Percentiles rank a stretch among this genome's conserved stretches.
Evolutionary conservation across 345 rosid genomes (phyloP).

Genomic region (Toxicodendron radicans): DNA sequence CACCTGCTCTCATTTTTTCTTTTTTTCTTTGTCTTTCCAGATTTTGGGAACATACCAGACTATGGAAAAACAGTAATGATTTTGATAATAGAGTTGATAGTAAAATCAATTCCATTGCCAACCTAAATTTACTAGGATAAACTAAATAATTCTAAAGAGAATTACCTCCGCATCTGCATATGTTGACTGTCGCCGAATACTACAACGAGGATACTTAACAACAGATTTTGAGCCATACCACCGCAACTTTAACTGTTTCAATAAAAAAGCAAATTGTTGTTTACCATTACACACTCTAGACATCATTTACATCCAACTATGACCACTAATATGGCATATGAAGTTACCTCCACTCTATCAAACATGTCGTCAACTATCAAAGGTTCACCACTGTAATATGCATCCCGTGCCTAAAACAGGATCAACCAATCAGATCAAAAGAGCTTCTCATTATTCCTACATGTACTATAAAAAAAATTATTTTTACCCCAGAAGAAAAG

Average conservation of each 20-base stretch:
- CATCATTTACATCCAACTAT: not conserved
- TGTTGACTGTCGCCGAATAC: constrained; percentile 74
- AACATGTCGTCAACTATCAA: constrained; percentile 93
- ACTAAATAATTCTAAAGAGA: constrained; percentile 5
- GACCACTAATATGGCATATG: not conserved
- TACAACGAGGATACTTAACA: constrained; percentile 94
- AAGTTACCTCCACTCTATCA: constrained; percentile 89
- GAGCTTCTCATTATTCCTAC: not conserved
- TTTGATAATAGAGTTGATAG: not conserved
- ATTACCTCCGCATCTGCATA: constrained; percentile 97
- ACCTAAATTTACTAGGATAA: not conserved
- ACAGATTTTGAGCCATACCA: constrained; percentile 92
- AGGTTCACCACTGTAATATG: constrained; percentile 86
- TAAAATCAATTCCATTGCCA: not conserved
- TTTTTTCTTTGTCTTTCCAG: not conserved
- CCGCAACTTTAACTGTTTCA: constrained; percentile 72
- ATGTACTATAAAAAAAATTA: not conserved
- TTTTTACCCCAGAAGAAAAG: not conserved
- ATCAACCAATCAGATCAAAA: not conserved
- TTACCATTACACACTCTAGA: not conserved
- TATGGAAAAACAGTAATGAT: not conserved
- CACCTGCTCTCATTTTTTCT: not conserved
- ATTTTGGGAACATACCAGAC: not conserved
- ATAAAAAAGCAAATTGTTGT: not conserved
- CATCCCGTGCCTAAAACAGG: constrained; percentile 67